Evolutionary conservation across 2,329 filamentous ascomycete species (phyloP).

Genomic region (Ophioceras dolichostomum): DNA sequence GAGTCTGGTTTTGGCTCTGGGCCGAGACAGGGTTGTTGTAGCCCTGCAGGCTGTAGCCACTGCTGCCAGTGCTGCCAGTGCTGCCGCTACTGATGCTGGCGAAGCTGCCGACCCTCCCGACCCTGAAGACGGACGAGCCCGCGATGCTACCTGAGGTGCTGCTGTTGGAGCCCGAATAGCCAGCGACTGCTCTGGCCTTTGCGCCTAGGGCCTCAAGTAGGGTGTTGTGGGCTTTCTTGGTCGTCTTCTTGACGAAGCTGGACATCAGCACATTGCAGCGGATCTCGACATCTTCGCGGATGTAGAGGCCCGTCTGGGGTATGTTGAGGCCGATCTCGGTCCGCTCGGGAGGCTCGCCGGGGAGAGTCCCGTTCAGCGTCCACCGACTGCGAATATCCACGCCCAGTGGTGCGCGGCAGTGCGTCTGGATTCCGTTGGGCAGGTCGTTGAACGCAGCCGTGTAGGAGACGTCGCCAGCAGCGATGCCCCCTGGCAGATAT

Average conservation of each 20-base stretch:
- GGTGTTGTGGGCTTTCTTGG: constrained; percentile 61
- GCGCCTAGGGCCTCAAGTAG: constrained; percentile 54
- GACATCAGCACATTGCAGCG: constrained; percentile 67
- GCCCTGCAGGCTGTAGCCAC: background rate
- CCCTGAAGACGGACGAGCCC: background rate
- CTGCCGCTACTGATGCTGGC: background rate
- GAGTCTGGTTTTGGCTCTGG: background rate
- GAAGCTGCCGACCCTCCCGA: background rate
- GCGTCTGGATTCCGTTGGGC: constrained; percentile 62
- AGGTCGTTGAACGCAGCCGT: constrained; percentile 71
- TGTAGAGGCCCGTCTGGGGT: constrained; percentile 59
- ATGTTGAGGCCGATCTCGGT: constrained; percentile 54
- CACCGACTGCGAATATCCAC: constrained; percentile 70
- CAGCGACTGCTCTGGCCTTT: constrained; percentile 1
- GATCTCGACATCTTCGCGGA: constrained; percentile 79
- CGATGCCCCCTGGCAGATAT: constrained; percentile 56
- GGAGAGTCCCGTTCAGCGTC: constrained; percentile 59
- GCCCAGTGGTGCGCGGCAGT: constrained; percentile 72
- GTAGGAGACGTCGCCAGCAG: constrained; percentile 60
- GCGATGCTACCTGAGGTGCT: background rate
- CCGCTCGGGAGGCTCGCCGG: constrained; percentile 54
- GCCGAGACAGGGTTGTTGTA: too few species aligned
- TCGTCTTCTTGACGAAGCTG: constrained; percentile 68
- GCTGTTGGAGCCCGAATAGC: background rate
- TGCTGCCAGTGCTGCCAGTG: background rate